Conservation (phyloP, 176 grass and related monocot genomes). For the Stipa capillata region DNA sequence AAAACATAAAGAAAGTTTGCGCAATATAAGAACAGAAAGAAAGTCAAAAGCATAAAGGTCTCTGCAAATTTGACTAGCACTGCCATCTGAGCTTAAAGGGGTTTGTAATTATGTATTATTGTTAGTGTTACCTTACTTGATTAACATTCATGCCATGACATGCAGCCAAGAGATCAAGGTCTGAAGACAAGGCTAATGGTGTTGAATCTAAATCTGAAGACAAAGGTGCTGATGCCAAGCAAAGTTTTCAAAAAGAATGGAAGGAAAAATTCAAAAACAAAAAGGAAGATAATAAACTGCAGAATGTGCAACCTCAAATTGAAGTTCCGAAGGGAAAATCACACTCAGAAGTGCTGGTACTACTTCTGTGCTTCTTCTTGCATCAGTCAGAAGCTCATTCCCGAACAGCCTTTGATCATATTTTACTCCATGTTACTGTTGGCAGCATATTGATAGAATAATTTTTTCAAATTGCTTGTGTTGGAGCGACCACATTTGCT, state of each 20-base stretch:
- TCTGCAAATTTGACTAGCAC: background rate
- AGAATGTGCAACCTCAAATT: slow-evolving; percentile 27
- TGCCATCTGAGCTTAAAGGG: background rate
- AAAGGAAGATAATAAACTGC: slow-evolving; percentile 57
- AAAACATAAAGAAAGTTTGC: too few species aligned
- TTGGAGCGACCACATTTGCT: background rate
- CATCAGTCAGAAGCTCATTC: background rate
- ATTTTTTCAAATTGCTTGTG: background rate
- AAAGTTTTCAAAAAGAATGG: slow-evolving; percentile 33
- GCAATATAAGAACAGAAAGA: too few species aligned
- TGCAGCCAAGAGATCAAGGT: slow-evolving; percentile 55
- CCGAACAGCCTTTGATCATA: background rate
- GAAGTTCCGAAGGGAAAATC: slow-evolving; percentile 42
- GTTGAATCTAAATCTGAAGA: slow-evolving; percentile 25
- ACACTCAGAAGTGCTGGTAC: slow-evolving; percentile 83
- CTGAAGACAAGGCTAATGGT: slow-evolving; percentile 17
- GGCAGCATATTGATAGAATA: background rate
- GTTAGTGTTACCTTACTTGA: background rate
- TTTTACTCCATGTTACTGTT: background rate
- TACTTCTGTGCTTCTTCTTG: slow-evolving; percentile 8
- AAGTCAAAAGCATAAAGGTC: too few species aligned
- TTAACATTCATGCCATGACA: background rate
- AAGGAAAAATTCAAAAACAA: slow-evolving; percentile 41
- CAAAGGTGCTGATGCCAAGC: slow-evolving; percentile 24
- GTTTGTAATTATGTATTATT: background rate